These are phyloP conservation scores for Phalaenopsis equestris DNA, from an alignment of 106 monocot species.

Conservation along the genomic window DNA sequence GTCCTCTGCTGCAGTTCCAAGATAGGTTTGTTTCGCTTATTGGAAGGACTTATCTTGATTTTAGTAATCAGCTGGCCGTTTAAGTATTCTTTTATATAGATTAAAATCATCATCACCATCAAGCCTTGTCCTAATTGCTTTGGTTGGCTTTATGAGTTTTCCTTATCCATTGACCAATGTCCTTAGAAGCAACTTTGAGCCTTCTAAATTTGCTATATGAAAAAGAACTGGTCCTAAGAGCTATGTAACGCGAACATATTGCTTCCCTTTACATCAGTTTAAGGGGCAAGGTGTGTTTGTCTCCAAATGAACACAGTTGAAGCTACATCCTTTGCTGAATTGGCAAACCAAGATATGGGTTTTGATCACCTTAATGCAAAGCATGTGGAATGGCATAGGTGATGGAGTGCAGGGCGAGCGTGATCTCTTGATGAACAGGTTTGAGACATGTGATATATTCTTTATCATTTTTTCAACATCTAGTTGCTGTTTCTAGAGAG, in stretches of 20 bases:
- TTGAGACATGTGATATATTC: neutral
- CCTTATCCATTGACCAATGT: neutral
- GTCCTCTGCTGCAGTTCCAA: slow-evolving; percentile 62
- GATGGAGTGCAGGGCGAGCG: neutral
- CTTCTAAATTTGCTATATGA: neutral
- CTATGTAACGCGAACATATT: neutral
- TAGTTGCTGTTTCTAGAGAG: neutral
- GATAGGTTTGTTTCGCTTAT: slow-evolving; percentile 63
- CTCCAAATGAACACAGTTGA: neutral
- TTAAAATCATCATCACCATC: neutral
- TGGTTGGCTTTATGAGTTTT: neutral
- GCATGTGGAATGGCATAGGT: neutral
- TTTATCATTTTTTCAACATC: neutral
- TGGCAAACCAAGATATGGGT: neutral
- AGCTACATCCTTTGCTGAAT: neutral
- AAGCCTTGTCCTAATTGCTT: neutral
- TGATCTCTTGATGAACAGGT: neutral
- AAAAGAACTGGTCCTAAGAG: neutral
- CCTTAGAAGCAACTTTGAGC: too few relatives aligned
- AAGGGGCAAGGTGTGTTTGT: neutral
- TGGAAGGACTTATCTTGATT: slow-evolving; percentile 41
- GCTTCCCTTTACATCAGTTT: neutral
- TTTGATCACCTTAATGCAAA: neutral
- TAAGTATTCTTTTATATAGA: slow-evolving; percentile 1
- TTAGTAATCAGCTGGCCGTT: slow-evolving; percentile 13